Conservation (phyloP, 1,284 basidiomycete genomes). For the Cryptococcus sp. region DNA sequence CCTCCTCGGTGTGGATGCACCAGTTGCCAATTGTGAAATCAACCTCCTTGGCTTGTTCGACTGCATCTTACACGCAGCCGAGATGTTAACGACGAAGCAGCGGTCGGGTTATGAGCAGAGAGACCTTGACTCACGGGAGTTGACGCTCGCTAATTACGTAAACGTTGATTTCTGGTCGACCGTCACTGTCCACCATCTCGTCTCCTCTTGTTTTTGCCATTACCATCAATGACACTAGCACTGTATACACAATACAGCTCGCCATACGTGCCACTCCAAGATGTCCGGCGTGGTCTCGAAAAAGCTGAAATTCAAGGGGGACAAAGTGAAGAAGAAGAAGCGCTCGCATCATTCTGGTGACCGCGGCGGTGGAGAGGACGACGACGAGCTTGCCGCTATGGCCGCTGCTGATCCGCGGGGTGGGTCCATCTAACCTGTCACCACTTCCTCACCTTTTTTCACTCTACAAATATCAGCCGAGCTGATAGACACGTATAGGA, state of each 20-base stretch:
- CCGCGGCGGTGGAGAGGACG: constrained; percentile 24
- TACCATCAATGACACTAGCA: background rate
- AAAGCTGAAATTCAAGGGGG: constrained; percentile 57
- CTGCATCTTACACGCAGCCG: too few species aligned
- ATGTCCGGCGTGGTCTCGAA: constrained; percentile 43
- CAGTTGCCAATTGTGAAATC: too few species aligned
- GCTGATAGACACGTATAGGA: constrained; percentile 27
- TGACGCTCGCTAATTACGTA: too few species aligned
- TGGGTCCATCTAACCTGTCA: constrained; percentile 11
- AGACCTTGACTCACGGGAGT: too few species aligned
- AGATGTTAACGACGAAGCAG: too few species aligned
- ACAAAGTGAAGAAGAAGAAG: constrained; percentile 57
- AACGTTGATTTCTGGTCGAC: too few species aligned
- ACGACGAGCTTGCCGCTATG: constrained; percentile 40
- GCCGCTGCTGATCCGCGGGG: constrained; percentile 48
- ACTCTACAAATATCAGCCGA: background rate
- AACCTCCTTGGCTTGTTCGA: too few species aligned
- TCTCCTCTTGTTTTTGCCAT: background rate
- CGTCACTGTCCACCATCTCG: too few species aligned
- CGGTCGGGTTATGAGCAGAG: too few species aligned
- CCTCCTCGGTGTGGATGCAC: too few species aligned
- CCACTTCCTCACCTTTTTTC: background rate
- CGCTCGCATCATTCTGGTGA: constrained; percentile 42
- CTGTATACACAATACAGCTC: background rate
- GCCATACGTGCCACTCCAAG: background rate